Evolutionary conservation across 768 basidiomycete genomes (phyloP).

Genomic region (Amanita jacksonii): DNA sequence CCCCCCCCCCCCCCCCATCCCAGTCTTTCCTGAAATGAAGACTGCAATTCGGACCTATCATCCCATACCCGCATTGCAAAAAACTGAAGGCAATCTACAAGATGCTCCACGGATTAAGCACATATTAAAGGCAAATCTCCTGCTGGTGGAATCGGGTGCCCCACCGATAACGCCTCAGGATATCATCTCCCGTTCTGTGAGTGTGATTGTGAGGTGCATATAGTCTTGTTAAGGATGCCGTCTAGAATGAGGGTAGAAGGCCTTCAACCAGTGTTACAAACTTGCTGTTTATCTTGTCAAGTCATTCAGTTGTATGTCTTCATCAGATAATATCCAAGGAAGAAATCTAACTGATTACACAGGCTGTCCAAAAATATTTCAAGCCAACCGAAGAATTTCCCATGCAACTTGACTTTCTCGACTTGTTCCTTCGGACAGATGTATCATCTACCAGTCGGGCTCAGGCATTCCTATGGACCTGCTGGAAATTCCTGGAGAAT

Average conservation of each 20-base stretch:
- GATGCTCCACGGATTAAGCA: constrained; percentile 76
- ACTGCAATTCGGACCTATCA: constrained; percentile 72
- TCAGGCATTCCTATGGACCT: constrained; percentile 75
- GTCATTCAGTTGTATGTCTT: constrained; percentile 39
- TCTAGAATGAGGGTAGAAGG: constrained; percentile 33
- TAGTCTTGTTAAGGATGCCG: constrained; percentile 7
- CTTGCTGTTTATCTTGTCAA: constrained; percentile 59
- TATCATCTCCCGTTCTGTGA: constrained; percentile 43
- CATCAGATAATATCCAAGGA: constrained; percentile 15
- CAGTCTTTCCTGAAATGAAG: constrained; percentile 76
- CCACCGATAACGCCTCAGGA: constrained; percentile 47
- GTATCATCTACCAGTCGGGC: constrained; percentile 70
- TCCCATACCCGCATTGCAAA: constrained; percentile 64
- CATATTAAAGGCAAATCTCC: constrained; percentile 50
- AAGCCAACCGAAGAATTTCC: constrained; percentile 5
- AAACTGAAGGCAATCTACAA: constrained; percentile 60
- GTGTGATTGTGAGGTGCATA: constrained; percentile 16
- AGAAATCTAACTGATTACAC: background rate
- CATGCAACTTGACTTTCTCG: constrained; percentile 47
- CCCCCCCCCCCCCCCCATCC: too few species aligned
- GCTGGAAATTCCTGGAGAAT: constrained; percentile 70
- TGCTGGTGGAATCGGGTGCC: constrained; percentile 36
- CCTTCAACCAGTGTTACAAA: constrained; percentile 69
- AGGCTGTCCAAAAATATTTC: constrained; percentile 8
- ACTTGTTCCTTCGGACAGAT: constrained; percentile 69